Base-by-base conservation (phyloP, 2,329 filamentous ascomycete species). In the Truncatella angustata region DNA sequence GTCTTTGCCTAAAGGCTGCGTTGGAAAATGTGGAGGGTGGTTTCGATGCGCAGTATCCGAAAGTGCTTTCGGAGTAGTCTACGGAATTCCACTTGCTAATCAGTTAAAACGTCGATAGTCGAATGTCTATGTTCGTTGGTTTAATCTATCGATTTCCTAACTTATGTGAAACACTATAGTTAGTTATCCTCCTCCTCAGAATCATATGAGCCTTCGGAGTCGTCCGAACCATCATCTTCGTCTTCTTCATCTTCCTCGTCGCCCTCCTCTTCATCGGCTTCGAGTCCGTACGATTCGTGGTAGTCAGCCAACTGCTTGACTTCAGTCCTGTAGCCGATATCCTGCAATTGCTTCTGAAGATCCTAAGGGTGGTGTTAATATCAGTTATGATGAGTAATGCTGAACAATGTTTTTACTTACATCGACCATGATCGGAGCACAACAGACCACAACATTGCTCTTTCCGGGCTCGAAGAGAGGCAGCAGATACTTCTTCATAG, bases 381-480 rank as follows among this genome's bases (percentile, higher is more conserved):
- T 53, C 53, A 60, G 30, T 60, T 56, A 52, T 58, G 59, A 30
- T 52, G 2, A 1, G 37, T 23, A 14, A 32, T 54, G 20, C 50
- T 36, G 40, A 54, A 10, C n/a, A n/a, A n/a, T 20, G 37, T 23
- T 12, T 18, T 11, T 18, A 78, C 85, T 73, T 74, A 94, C 90
- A 77, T 96, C 90, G 61, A 86, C 79, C 81, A 97, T 88, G 45
- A 91, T 81, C 14, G 88, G 87, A 18, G 91, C 89, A 67, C 93
- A 97, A 6, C 93, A 96, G 48, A 97, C 80, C 3, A 97, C 85
- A 49, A 97, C 74, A 66, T 97, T 95, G 57, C 91, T 86, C 67
- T 81, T 90, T 18, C 86, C 84, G 0, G 92, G 85, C 58, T 85
- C 80, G 68, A 99, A 97, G 32, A 94, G 78, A 0, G 88, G 87